Evolutionary conservation across 2,329 filamentous ascomycete genomes (phyloP).

Genomic region (Curvularia hawaiiensis): DNA sequence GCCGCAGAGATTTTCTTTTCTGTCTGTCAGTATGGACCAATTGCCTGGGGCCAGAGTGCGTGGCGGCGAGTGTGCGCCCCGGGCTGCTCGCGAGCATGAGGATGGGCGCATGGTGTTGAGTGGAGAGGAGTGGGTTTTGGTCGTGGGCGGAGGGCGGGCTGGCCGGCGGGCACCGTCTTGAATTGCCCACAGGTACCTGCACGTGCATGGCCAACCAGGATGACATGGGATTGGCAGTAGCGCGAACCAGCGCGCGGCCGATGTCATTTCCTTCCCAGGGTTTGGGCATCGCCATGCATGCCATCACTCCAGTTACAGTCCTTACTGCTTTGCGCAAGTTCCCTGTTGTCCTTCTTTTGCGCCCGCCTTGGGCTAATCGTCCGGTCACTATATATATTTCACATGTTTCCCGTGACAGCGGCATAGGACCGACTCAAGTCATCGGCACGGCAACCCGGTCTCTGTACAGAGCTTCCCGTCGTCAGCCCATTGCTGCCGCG

Average conservation of each 20-base stretch:
- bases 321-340: constrained; percentile 9
- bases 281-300: constrained; percentile 8
- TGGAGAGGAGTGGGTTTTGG: not conserved
- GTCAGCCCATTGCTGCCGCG: constrained; percentile 11
- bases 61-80: not conserved
- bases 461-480: not conserved
- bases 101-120: constrained; percentile 2
- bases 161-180: not conserved
- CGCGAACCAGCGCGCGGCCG: constrained; percentile 10
- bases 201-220: constrained; percentile 4
- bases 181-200: not conserved
- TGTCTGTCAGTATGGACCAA: not conserved
- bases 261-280: constrained; percentile 13
- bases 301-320: constrained; percentile 4
- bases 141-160: not conserved
- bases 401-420: not conserved
- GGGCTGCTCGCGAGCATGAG: not conserved
- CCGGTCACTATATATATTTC: not conserved
- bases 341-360: constrained; percentile 4
- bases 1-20: not conserved
- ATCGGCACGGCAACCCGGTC: constrained; percentile 4
- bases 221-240: not conserved
- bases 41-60: not conserved
- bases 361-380: not conserved
- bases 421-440: not conserved